These are phyloP conservation scores for Naganishia sp. DNA, from an alignment of 1,284 basidiomycete genomes.

Conservation along the genomic window DNA sequence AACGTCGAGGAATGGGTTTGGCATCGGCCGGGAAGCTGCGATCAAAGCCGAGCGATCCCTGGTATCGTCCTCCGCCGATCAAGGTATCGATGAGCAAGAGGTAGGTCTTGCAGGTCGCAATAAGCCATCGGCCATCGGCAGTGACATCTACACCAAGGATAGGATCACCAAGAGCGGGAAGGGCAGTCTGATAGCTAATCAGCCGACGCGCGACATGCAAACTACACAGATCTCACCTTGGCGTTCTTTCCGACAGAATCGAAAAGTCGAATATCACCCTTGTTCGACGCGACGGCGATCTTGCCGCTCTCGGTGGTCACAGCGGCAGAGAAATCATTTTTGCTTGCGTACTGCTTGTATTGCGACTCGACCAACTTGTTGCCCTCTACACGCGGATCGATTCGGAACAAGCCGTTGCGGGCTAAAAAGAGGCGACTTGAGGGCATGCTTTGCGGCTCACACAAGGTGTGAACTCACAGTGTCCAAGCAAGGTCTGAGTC, in stretches of 20 bases:
- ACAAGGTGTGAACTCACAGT: slow-evolving; percentile 44
- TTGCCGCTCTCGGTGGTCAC: slow-evolving; percentile 84
- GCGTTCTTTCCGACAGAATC: slow-evolving; percentile 98
- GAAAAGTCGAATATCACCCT: slow-evolving; percentile 94
- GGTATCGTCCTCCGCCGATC: slow-evolving; percentile 86
- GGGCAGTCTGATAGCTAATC: slow-evolving; percentile 65
- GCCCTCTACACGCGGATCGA: slow-evolving; percentile 89
- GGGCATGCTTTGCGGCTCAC: neutral
- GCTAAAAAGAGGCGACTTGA: slow-evolving; percentile 59
- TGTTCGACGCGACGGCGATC: slow-evolving; percentile 90
- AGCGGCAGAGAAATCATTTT: slow-evolving; percentile 94
- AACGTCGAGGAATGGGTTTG: slow-evolving; percentile 85
- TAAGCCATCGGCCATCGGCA: slow-evolving; percentile 88
- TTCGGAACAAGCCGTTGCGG: slow-evolving; percentile 92
- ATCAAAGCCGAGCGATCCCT: slow-evolving; percentile 87
- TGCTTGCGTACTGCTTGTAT: slow-evolving; percentile 93
- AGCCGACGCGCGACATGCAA: neutral
- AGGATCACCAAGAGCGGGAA: slow-evolving; percentile 92
- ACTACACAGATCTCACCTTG: slow-evolving; percentile 57
- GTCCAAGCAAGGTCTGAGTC: slow-evolving; percentile 89
- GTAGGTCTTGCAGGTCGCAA: slow-evolving; percentile 95
- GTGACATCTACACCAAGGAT: slow-evolving; percentile 95
- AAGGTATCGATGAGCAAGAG: slow-evolving; percentile 92
- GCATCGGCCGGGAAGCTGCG: slow-evolving; percentile 90
- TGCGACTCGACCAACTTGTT: slow-evolving; percentile 92